Evolutionary conservation across 306 rosid genomes (phyloP).

Genomic region (Cucurbita maxima): DNA sequence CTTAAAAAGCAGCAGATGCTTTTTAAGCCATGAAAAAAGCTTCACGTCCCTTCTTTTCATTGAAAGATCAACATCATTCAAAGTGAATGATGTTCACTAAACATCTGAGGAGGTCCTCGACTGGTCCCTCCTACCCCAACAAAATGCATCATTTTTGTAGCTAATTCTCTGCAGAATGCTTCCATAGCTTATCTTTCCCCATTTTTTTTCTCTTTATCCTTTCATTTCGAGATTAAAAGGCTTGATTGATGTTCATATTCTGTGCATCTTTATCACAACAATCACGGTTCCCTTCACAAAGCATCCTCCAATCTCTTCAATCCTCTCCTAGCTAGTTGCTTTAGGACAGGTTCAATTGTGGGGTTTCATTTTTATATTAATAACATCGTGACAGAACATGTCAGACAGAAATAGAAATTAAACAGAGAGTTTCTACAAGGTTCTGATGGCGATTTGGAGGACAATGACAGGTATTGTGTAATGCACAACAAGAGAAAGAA

Average conservation of each 20-base stretch:
- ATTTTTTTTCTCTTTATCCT: neutral
- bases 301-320: neutral
- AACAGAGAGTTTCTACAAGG: conserved; percentile 1
- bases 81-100: conserved; percentile 1
- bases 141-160: neutral
- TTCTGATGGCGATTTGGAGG: neutral
- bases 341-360: neutral
- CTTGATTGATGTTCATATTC: too few relatives aligned
- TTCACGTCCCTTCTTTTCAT: conserved; percentile 6
- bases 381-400: neutral
- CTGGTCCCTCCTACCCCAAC: conserved; percentile 6
- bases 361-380: neutral
- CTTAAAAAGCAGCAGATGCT: neutral
- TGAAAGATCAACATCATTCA: conserved; percentile 10
- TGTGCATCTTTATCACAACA: too few relatives aligned
- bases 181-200: neutral
- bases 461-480: neutral
- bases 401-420: neutral
- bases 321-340: neutral
- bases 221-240: neutral
- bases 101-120: neutral
- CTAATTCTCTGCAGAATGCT: neutral
- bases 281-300: too few relatives aligned
- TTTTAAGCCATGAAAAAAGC: neutral
- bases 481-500: neutral